Conservation (phyloP, 2,329 filamentous ascomycete genomes). For the Hypoxylon sp. region DNA sequence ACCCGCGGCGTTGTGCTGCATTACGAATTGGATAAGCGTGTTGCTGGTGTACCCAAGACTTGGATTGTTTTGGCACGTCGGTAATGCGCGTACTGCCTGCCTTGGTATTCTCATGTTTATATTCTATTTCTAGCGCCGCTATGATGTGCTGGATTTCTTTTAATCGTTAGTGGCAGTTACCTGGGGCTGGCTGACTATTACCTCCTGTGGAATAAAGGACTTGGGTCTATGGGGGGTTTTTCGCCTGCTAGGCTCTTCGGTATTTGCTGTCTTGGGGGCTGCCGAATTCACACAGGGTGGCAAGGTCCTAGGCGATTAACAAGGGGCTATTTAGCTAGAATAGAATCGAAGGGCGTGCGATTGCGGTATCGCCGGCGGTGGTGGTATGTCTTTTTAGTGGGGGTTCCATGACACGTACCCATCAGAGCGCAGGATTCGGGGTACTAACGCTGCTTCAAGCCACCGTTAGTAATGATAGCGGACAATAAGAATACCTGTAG, state of each 20-base stretch:
- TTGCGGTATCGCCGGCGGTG: too few relatives aligned
- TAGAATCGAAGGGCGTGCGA: too few relatives aligned
- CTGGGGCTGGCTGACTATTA: constrained; percentile 39
- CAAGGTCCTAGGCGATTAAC: constrained; percentile 16
- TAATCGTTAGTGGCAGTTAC: constrained; percentile 34
- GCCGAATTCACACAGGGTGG: constrained; percentile 19
- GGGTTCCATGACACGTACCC: too few relatives aligned
- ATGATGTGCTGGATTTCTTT: constrained; percentile 44
- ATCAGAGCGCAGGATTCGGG: too few relatives aligned
- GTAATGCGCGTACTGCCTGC: constrained; percentile 42
- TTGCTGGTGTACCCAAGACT: constrained; percentile 43
- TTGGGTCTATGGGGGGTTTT: constrained; percentile 27
- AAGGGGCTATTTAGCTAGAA: constrained; percentile 1
- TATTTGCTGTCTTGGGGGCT: constrained; percentile 39
- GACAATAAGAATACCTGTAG: too few relatives aligned
- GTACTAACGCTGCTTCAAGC: too few relatives aligned
- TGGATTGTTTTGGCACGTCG: constrained; percentile 40
- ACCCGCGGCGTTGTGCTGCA: constrained; percentile 41
- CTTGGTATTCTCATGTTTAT: constrained; percentile 45
- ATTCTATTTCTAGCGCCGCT: constrained; percentile 42
- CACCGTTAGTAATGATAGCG: too few relatives aligned
- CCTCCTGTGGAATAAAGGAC: constrained; percentile 38
- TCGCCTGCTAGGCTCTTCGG: constrained; percentile 36
- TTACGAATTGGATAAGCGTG: constrained; percentile 37
- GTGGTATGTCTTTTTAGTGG: too few relatives aligned